Conservation (phyloP, 768 basidiomycete species). For the Termitomyces sp. region DNA sequence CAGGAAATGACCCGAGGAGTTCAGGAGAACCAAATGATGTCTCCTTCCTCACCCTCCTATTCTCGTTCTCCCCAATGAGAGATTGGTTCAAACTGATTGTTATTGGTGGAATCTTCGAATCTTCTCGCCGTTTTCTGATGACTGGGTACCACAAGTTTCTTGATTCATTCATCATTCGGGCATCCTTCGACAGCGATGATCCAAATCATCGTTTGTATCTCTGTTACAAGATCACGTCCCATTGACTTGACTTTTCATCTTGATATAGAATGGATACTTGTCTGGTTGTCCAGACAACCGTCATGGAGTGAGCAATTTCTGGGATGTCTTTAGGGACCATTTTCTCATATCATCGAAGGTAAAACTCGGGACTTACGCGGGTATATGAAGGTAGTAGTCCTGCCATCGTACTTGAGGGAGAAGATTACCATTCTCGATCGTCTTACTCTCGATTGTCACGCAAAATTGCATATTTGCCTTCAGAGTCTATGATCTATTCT, state of each 20-base stretch:
- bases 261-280: slow-evolving; percentile 49
- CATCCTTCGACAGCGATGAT: slow-evolving; percentile 40
- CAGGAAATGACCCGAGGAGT: background rate
- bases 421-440: slow-evolving; percentile 14
- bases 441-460: slow-evolving; percentile 10
- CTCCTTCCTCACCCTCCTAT: slow-evolving; percentile 12
- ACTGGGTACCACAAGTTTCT: slow-evolving; percentile 28
- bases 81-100: slow-evolving; percentile 50
- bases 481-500: slow-evolving; percentile 24
- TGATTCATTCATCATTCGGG: slow-evolving; percentile 44
- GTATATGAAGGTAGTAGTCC: slow-evolving; percentile 20
- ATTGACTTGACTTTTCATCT: background rate
- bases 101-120: slow-evolving; percentile 48
- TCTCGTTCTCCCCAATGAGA: slow-evolving; percentile 37
- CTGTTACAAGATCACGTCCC: background rate
- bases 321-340: background rate
- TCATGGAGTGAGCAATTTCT: slow-evolving; percentile 37
- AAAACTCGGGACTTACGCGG: slow-evolving; percentile 36
- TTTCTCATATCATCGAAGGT: slow-evolving; percentile 16
- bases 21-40: slow-evolving; percentile 12
- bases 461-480: slow-evolving; percentile 27
- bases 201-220: slow-evolving; percentile 17
- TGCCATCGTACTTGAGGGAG: slow-evolving; percentile 20
- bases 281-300: slow-evolving; percentile 52
- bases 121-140: slow-evolving; percentile 32